Base-by-base conservation (phyloP, 2,329 filamentous ascomycete genomes). In the Mollisia scopiformis region DNA sequence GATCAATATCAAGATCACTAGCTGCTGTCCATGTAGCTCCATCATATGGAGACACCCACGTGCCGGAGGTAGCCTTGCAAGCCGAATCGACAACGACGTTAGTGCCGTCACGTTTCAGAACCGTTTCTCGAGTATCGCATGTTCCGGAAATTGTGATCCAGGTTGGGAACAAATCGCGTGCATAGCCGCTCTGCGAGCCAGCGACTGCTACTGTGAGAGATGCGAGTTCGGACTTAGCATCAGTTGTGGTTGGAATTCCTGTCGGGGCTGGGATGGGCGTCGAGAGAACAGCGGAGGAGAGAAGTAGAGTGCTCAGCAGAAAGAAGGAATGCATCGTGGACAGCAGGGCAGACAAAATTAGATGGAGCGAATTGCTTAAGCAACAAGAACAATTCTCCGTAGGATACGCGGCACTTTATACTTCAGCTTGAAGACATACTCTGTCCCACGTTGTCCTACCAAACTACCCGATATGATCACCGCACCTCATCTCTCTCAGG, bases 1-100 rank as follows among this genome's bases (percentile, higher is more conserved):
- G 92, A 74, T 95, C 92, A 62, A 95, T 94, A 68, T 94, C 90
- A 1, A 95, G 74, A 68, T 93, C 89, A 19, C 80, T 83, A 1
- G 90, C 84, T 0, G 79, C 78, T 0, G 85, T 88, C 88, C 89
- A 92, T 1, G 80, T 86, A 0, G 78, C 87, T 16, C 90, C 90
- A 70, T 94, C 91, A 72, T 90, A 95, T 0, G 89, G 88, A 35
- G 84, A 88, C 41, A 74, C 75, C 91, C 92, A 95, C 1, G 78
- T 80, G 4, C 92, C 91, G 2, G 84, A 85, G 0, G 82, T 87
- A 0, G 89, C 75, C 1, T 81, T 76, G 75, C 91, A 96, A 33
- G 82, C 79, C 13, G 75, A 78, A 73, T 83, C 80, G 35, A 82
- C 80, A 5, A 81, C 77, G 11, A 94, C 88, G 66, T 79, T 77